A percentile compares a stretch with the other conserved stretches of the same genome.
Conservation (phyloP, 1,284 basidiomycete genomes). For the Ustilago shanxiensis region DNA sequence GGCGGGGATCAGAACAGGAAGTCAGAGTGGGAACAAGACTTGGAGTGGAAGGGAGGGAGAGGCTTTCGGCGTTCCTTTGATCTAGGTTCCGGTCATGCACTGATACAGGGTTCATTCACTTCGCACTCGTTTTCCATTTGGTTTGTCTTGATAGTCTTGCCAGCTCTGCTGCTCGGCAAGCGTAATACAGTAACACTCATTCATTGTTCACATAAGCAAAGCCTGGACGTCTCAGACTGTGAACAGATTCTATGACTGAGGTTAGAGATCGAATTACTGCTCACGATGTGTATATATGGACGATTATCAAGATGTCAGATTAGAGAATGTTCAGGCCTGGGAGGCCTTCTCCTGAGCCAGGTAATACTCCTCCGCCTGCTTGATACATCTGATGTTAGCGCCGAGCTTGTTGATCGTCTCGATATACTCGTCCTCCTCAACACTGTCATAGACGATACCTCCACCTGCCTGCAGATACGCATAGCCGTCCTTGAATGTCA, state of each 20-base stretch:
- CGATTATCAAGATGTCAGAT: neutral
- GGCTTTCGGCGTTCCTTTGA: slow-evolving; percentile 10
- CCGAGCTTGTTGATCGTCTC: slow-evolving; percentile 96
- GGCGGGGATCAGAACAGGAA: slow-evolving; percentile 6
- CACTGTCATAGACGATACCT: slow-evolving; percentile 96
- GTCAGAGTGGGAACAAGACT: neutral
- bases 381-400: slow-evolving; percentile 86
- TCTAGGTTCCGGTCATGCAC: neutral
- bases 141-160: neutral
- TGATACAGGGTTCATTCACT: neutral
- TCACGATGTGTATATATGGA: neutral
- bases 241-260: neutral
- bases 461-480: slow-evolving; percentile 93
- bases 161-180: neutral
- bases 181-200: neutral
- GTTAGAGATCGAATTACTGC: neutral
- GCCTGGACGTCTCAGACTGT: neutral
- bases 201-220: neutral
- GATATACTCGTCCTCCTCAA: slow-evolving; percentile 95
- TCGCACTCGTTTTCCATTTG: neutral
- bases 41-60: neutral
- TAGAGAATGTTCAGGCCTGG: neutral
- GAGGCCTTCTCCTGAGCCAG: slow-evolving; percentile 21
- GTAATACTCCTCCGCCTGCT: slow-evolving; percentile 78
- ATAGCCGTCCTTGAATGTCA: slow-evolving; percentile 93